Conservation (phyloP, 768 basidiomycete genomes). For the Fistulinella prunicolor region DNA sequence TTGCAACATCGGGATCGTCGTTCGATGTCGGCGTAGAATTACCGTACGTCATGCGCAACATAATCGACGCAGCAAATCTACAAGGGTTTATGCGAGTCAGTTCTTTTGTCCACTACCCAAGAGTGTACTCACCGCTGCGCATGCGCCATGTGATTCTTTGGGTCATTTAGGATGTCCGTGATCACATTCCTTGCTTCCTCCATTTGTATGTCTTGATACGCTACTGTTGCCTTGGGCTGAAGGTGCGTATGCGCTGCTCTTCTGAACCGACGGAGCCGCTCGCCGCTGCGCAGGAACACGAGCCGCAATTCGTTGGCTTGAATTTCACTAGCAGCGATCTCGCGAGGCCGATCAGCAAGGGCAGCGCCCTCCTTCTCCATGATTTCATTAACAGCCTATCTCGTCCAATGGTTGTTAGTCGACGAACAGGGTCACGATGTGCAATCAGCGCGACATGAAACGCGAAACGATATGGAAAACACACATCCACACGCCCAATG, state of each 20-base stretch:
- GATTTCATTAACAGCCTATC: constrained; percentile 52
- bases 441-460: background rate
- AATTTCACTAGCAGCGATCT: constrained; percentile 51
- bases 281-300: constrained; percentile 48
- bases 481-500: constrained; percentile 22
- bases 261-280: constrained; percentile 51
- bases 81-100: background rate
- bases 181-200: constrained; percentile 27
- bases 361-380: constrained; percentile 57
- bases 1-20: constrained; percentile 20
- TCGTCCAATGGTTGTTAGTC: background rate
- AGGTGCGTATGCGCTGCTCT: constrained; percentile 53
- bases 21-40: constrained; percentile 22
- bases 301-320: constrained; percentile 51
- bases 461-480: background rate
- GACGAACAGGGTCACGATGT: background rate
- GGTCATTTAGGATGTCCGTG: constrained; percentile 31
- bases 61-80: constrained; percentile 26
- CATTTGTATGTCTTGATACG: constrained; percentile 44
- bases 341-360: constrained; percentile 47
- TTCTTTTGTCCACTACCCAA: background rate
- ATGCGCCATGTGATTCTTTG: constrained; percentile 38
- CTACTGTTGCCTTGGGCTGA: constrained; percentile 42
- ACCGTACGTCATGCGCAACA: constrained; percentile 24
- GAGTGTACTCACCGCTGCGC: constrained; percentile 42